Conservation (phyloP, 2,329 filamentous ascomycete genomes). For the Aspergillus tanneri region DNA sequence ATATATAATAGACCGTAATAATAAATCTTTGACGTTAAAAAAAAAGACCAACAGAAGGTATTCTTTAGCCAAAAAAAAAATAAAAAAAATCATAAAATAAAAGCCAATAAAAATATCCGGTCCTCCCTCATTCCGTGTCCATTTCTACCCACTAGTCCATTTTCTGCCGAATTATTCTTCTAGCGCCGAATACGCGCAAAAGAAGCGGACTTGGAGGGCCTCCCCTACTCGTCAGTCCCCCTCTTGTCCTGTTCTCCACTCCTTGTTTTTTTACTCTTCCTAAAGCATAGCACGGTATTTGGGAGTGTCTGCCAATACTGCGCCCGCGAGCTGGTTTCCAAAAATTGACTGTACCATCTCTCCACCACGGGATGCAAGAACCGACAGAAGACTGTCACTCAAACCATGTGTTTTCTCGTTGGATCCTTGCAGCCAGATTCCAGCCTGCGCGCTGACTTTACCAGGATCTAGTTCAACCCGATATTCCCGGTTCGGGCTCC, state of each 20-base stretch:
- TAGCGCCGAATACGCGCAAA: constrained; percentile 12
- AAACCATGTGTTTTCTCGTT: constrained; percentile 88
- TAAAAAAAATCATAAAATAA: not conserved
- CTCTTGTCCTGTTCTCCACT: not conserved
- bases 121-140: not conserved
- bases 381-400: constrained; percentile 78
- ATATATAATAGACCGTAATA: not conserved
- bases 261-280: constrained; percentile 14
- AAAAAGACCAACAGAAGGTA: too few relatives aligned
- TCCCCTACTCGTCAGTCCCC: not conserved
- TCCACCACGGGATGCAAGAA: constrained; percentile 71
- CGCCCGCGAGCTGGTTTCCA: constrained; percentile 39
- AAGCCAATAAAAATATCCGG: not conserved
- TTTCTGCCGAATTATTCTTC: not conserved
- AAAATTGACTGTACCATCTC: constrained; percentile 79
- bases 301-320: constrained; percentile 34
- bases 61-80: too few relatives aligned
- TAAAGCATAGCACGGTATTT: constrained; percentile 35
- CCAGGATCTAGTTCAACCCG: constrained; percentile 68
- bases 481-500: constrained; percentile 76
- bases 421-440: constrained; percentile 91
- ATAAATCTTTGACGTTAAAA: too few relatives aligned
- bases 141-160: not conserved
- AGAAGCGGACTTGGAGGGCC: constrained; percentile 5
- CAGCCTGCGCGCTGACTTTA: constrained; percentile 68